These are phyloP conservation scores for Cladobotryum protrusum DNA, from an alignment of 2,329 filamentous ascomycete species.

Conservation along the genomic window DNA sequence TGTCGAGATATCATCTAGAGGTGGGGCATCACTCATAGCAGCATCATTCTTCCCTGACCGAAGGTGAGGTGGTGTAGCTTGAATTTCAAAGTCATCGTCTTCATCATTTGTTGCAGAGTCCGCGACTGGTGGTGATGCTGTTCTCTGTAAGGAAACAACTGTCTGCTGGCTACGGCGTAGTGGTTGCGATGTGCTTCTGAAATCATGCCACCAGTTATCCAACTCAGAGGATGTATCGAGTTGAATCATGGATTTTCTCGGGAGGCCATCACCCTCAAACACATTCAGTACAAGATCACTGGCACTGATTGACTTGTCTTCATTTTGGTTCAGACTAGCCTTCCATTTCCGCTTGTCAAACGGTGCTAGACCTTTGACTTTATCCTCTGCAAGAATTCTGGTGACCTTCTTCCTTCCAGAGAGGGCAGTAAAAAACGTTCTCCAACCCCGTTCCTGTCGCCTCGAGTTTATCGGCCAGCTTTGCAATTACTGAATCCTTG, in stretches of 20 bases:
- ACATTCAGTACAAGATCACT: constrained; percentile 34
- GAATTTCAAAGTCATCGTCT: constrained; percentile 48
- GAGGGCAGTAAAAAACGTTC: constrained; percentile 45
- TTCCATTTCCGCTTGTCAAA: constrained; percentile 40
- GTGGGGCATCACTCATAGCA: constrained; percentile 10
- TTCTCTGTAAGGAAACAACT: constrained; percentile 8
- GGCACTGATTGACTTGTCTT: constrained; percentile 25
- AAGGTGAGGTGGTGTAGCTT: constrained; percentile 39
- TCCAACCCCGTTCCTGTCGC: constrained; percentile 46
- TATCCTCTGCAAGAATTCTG: constrained; percentile 39
- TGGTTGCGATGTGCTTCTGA: constrained; percentile 27
- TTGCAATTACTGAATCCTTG: constrained; percentile 47
- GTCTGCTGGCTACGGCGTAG: constrained; percentile 16
- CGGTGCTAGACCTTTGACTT: constrained; percentile 45
- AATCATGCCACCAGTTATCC: constrained; percentile 45
- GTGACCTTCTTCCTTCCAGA: constrained; percentile 42
- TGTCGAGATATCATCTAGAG: constrained; percentile 25
- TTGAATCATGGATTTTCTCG: constrained; percentile 22
- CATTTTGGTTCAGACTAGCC: constrained; percentile 18
- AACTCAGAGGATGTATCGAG: constrained; percentile 29
- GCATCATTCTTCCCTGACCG: constrained; percentile 20
- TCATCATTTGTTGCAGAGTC: constrained; percentile 26
- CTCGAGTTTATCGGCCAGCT: constrained; percentile 49
- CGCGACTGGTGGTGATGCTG: constrained; percentile 13
- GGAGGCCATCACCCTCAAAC: constrained; percentile 33